Evolutionary conservation across 805 yeast species (phyloP).

Genomic region (Wickerhamomyces queroliae): DNA sequence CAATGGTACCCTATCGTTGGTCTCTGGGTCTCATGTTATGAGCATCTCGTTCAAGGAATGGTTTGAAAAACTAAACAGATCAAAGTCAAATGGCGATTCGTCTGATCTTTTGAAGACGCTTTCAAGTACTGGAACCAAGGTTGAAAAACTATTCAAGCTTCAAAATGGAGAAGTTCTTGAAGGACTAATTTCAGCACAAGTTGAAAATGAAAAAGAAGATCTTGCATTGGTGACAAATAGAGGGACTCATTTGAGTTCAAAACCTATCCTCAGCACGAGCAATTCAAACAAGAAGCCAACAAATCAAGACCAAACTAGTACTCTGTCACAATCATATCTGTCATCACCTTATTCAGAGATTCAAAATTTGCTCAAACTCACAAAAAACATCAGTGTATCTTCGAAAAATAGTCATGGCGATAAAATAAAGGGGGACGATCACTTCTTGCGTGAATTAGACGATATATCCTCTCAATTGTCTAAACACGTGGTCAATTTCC

Average conservation of each 20-base stretch:
- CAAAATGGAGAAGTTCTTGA: neutral
- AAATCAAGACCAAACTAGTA: neutral
- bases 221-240: neutral
- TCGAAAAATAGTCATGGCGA: neutral
- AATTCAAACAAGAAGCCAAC: neutral
- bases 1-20: no score
- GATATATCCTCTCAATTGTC: constrained; percentile 18
- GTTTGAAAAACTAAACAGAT: no score
- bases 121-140: neutral
- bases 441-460: constrained; percentile 9
- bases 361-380: neutral
- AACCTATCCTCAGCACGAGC: no score
- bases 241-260: neutral
- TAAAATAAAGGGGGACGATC: constrained; percentile 8
- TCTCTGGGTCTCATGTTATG: no score
- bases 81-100: no score
- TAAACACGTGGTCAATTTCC: constrained; percentile 12
- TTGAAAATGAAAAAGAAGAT: neutral
- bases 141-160: neutral
- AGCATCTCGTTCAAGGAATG: no score
- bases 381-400: neutral
- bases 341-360: neutral
- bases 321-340: neutral
- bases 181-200: neutral
- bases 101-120: no score